Percentiles rank a stretch among this genome's conserved stretches.
Evolutionary conservation across 2,329 filamentous ascomycete species (phyloP).

Genomic region (Fusarium staphyleae): DNA sequence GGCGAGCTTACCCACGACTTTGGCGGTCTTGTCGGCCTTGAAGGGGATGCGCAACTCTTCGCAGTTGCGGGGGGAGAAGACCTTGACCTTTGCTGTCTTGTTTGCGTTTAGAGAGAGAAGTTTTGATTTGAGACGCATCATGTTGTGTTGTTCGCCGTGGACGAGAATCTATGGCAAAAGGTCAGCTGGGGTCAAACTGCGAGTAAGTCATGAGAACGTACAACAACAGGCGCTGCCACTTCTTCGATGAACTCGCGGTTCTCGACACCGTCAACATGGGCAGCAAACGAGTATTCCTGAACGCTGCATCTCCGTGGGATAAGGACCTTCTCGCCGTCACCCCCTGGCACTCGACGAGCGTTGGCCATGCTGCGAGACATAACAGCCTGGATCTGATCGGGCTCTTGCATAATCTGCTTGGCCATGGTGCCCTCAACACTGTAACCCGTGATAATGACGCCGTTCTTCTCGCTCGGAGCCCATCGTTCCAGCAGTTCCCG

Average conservation of each 20-base stretch:
- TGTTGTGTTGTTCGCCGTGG: constrained; percentile 96
- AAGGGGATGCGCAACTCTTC: constrained; percentile 96
- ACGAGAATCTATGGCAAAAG: constrained; percentile 76
- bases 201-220: constrained; percentile 57
- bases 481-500: constrained; percentile 91
- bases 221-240: constrained; percentile 88
- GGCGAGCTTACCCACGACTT: constrained; percentile 93
- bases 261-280: constrained; percentile 94
- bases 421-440: constrained; percentile 99
- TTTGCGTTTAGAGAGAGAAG: constrained; percentile 88
- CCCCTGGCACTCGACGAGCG: constrained; percentile 66
- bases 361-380: constrained; percentile 78
- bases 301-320: constrained; percentile 92
- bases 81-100: constrained; percentile 83
- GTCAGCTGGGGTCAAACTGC: constrained; percentile 10
- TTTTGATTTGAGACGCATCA: constrained; percentile 96
- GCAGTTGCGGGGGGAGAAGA: constrained; percentile 93
- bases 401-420: constrained; percentile 92
- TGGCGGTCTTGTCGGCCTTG: constrained; percentile 92
- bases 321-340: constrained; percentile 85
- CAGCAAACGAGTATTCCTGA: constrained; percentile 93
- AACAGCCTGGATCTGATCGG: constrained; percentile 91
- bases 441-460: constrained; percentile 98
- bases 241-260: constrained; percentile 98
- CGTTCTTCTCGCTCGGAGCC: constrained; percentile 96